These are phyloP conservation scores for Collybia sp. DNA, from an alignment of 768 basidiomycete species.

Conservation along the genomic window DNA sequence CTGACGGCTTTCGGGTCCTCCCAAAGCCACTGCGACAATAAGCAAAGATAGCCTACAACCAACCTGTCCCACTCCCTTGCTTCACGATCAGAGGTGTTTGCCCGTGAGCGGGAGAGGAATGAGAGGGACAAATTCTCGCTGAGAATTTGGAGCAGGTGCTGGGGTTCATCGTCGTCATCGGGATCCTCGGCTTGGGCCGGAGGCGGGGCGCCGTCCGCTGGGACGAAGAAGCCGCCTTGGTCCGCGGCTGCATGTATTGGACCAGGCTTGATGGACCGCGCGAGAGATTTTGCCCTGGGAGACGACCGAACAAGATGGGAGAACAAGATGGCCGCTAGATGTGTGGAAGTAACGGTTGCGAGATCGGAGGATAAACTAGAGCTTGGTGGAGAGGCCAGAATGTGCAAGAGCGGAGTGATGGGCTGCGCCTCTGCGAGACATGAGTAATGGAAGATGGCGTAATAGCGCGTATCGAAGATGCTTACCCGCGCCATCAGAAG, in stretches of 20 bases:
- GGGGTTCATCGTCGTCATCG: slow-evolving; percentile 60
- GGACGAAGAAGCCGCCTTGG: slow-evolving; percentile 59
- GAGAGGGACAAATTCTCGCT: slow-evolving; percentile 89
- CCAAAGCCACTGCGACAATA: slow-evolving; percentile 94
- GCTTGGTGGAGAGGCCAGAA: slow-evolving; percentile 60
- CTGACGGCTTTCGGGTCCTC: slow-evolving; percentile 86
- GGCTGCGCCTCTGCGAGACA: slow-evolving; percentile 33
- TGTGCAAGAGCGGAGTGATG: slow-evolving; percentile 64
- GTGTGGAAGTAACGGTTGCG: slow-evolving; percentile 55
- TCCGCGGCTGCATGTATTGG: slow-evolving; percentile 25
- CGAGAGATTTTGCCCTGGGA: slow-evolving; percentile 55
- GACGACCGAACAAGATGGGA: slow-evolving; percentile 73
- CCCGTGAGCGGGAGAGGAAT: slow-evolving; percentile 68
- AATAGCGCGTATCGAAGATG: neutral
- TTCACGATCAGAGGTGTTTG: slow-evolving; percentile 64
- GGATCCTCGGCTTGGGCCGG: slow-evolving; percentile 26
- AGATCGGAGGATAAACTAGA: slow-evolving; percentile 48
- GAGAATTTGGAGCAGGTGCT: slow-evolving; percentile 77
- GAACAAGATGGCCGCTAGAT: slow-evolving; percentile 76
- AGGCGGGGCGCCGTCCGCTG: slow-evolving; percentile 57
- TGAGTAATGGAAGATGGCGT: slow-evolving; percentile 8
- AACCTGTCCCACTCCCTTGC: slow-evolving; percentile 88
- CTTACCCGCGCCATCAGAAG: slow-evolving; percentile 43
- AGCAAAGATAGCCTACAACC: slow-evolving; percentile 77
- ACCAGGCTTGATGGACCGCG: slow-evolving; percentile 59